These are phyloP conservation scores for Nitzschia sp. DNA, from an alignment of 108 stramenopile genomes.

Conservation along the genomic window DNA sequence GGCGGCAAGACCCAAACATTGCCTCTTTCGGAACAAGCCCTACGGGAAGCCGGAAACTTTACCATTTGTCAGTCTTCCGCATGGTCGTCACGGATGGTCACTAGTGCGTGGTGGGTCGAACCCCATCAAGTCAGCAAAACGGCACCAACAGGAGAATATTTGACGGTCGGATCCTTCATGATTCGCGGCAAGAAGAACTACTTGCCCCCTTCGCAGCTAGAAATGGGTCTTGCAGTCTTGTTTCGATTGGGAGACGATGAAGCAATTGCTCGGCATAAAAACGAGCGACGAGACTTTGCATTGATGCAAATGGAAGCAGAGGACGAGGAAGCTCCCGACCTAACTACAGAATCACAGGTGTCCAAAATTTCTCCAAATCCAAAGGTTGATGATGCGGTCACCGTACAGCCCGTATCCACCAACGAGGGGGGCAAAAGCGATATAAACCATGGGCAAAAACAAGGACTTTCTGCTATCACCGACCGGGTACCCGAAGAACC, in stretches of 20 bases:
- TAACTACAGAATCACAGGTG: slow-evolving; percentile 13
- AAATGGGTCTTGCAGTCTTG: slow-evolving; percentile 93
- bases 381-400: neutral
- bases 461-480: neutral
- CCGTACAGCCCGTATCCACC: too few species aligned
- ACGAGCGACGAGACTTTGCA: slow-evolving; percentile 86
- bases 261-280: slow-evolving; percentile 82
- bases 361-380: neutral
- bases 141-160: slow-evolving; percentile 95
- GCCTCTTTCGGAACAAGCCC: slow-evolving; percentile 76
- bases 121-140: slow-evolving; percentile 95
- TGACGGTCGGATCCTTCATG: slow-evolving; percentile 96
- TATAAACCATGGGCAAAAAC: neutral
- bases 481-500: neutral
- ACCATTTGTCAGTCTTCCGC: slow-evolving; percentile 91
- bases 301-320: slow-evolving; percentile 58
- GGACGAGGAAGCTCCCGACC: slow-evolving; percentile 22
- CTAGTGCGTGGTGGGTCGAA: slow-evolving; percentile 93
- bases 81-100: slow-evolving; percentile 89
- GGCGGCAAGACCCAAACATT: slow-evolving; percentile 66
- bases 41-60: slow-evolving; percentile 88
- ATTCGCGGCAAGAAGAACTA: slow-evolving; percentile 96
- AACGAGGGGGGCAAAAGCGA: slow-evolving; percentile 1
- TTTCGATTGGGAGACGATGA: slow-evolving; percentile 93
- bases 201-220: slow-evolving; percentile 86